Conservation (phyloP, 495 filamentous ascomycete genomes). For the Articulospora tetracladia region DNA sequence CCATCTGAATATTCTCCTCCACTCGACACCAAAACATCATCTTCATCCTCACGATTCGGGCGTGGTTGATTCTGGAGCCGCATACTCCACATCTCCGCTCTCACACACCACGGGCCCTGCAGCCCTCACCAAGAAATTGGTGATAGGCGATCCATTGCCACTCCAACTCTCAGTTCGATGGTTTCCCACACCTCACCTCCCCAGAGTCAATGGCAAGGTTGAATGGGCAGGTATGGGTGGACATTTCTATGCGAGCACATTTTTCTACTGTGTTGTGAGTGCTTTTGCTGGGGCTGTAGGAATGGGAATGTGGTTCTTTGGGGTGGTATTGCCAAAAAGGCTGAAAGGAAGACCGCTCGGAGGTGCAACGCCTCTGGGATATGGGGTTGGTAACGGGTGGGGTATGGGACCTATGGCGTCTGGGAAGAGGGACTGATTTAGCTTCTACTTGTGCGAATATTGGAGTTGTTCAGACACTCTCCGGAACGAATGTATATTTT, state of each 20-base stretch:
- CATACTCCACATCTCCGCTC: constrained; percentile 78
- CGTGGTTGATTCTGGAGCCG: constrained; percentile 76
- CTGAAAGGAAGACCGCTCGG: constrained; percentile 44
- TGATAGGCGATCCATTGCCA: constrained; percentile 83
- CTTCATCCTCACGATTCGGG: constrained; percentile 56
- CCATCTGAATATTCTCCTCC: constrained; percentile 80
- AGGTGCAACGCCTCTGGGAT: constrained; percentile 48
- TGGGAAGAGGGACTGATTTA: constrained; percentile 28
- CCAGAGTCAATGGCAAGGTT: constrained; percentile 47
- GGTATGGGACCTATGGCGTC: constrained; percentile 35
- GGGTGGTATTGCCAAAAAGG: constrained; percentile 53
- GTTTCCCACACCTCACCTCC: constrained; percentile 71
- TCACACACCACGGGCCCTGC: constrained; percentile 48
- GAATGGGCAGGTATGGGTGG: constrained; percentile 62
- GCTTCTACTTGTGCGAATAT: too few species aligned
- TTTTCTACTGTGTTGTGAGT: constrained; percentile 59
- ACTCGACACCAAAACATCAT: constrained; percentile 58
- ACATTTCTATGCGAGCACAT: constrained; percentile 61
- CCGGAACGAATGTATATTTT: too few species aligned
- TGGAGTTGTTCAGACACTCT: too few species aligned
- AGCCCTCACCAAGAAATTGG: constrained; percentile 51
- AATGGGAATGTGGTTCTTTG: constrained; percentile 58
- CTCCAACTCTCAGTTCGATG: constrained; percentile 80
- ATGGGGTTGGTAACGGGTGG: constrained; percentile 51
- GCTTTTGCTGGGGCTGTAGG: constrained; percentile 51